Evolutionary conservation across 2,329 filamentous ascomycete genomes (phyloP).

Genomic region (Aspergillus brasiliensis): DNA sequence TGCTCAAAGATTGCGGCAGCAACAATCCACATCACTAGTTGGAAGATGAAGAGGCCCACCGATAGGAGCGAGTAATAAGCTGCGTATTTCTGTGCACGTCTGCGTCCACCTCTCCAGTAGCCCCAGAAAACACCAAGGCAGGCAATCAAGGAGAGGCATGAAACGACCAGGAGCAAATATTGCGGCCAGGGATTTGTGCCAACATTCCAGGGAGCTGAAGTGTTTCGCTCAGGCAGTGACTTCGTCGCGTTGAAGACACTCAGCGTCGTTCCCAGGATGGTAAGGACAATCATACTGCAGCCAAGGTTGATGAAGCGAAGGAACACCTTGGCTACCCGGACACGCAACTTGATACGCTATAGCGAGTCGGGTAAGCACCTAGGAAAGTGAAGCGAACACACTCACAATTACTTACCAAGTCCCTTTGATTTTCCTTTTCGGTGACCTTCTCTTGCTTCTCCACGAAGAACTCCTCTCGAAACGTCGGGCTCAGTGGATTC

Average conservation of each 20-base stretch:
- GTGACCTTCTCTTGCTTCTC: conserved; percentile 82
- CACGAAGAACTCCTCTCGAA: conserved; percentile 80
- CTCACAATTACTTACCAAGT: conserved; percentile 67
- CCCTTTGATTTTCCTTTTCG: conserved; percentile 82
- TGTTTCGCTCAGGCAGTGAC: conserved; percentile 71
- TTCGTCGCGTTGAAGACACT: conserved; percentile 90
- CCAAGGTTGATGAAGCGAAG: conserved; percentile 96
- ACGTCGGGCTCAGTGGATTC: conserved; percentile 88
- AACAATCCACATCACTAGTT: conserved; percentile 87
- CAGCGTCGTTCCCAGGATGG: conserved; percentile 86
- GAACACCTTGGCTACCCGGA: conserved; percentile 90
- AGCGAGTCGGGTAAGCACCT: conserved; percentile 41
- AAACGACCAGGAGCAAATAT: conserved; percentile 74
- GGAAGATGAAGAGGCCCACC: conserved; percentile 90
- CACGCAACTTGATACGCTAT: conserved; percentile 88
- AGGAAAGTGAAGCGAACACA: neutral
- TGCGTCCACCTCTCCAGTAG: conserved; percentile 87
- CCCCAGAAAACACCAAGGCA: conserved; percentile 79
- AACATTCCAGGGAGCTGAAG: conserved; percentile 79
- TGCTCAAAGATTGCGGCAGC: conserved; percentile 83
- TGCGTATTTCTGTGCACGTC: conserved; percentile 84
- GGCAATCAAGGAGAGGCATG: conserved; percentile 77
- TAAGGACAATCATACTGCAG: conserved; percentile 90
- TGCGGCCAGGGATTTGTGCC: conserved; percentile 87
- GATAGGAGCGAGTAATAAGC: conserved; percentile 96